Evolutionary conservation across 2,329 filamentous ascomycete genomes (phyloP), one percentile per base, ranked within the genome.

Genomic region (Aspergillus pseudotamarii): DNA sequence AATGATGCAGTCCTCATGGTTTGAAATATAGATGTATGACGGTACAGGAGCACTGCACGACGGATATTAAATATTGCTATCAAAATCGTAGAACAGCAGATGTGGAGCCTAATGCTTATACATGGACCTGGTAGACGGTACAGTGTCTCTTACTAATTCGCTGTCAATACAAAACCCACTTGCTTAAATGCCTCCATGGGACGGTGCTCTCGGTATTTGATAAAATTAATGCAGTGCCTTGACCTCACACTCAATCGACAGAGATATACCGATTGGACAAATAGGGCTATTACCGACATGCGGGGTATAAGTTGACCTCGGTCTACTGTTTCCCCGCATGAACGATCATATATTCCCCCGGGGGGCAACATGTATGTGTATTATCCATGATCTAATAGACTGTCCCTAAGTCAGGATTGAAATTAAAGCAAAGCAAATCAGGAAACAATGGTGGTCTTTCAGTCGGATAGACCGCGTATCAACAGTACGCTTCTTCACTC

Each of bases 371-470:
- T 6, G 8, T 2, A 41, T 2, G 16, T n/a, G 6, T 8, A 10
- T 1, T 1, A 1, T n/a, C 19, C 3, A n/a, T 41, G 6, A 9
- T 41, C 16, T 3, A 9, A 3, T 19, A 4, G 4, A n/a, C 4
- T 10, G 16, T 9, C 10, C 19, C 3, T 41, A 0, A n/a, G 6
- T n/a, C 2, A 41, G 38, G 16, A n/a, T 19, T 41, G 19, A 41
- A 38, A 41, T 19, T 4, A n/a, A 4, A n/a, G n/a, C 6, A 3
- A 41, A 6, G 8, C 16, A 41, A 41, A 41, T 6, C 16, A n/a
- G 38, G 3, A 19, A 2, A 41, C n/a, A n/a, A 41, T 41, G 38
- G 38, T 41, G 8, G 16, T 41, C 16, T 41, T 41, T 41, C 16
- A 41, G 38, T 41, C 38, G 0, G 38, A 41, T n/a, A 9, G 19